Evolutionary conservation across 2,329 filamentous ascomycete species (phyloP).

Genomic region (Aspergillus sp.): DNA sequence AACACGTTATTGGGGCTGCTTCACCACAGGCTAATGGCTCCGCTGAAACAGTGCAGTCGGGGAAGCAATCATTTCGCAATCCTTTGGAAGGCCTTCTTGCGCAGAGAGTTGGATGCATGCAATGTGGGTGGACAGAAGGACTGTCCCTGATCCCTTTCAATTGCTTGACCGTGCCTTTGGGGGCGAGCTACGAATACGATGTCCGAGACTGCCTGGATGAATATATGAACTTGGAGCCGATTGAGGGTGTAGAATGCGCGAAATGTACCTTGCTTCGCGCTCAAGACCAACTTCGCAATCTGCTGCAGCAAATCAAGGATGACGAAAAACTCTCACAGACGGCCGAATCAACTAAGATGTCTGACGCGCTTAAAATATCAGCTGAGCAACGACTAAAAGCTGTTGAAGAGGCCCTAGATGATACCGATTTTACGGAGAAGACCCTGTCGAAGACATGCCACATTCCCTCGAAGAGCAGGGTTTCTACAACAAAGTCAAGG

Average conservation of each 20-base stretch:
- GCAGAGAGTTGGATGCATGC: constrained; percentile 82
- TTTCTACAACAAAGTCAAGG: constrained; percentile 80
- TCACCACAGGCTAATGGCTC: constrained; percentile 13
- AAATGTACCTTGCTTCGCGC: constrained; percentile 77
- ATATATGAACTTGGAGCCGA: constrained; percentile 80
- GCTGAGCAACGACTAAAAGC: constrained; percentile 59
- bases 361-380: constrained; percentile 41
- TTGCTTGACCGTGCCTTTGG: constrained; percentile 83
- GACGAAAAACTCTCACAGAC: constrained; percentile 28
- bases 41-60: constrained; percentile 14
- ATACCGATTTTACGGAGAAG: constrained; percentile 75
- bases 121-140: constrained; percentile 83
- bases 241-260: constrained; percentile 85
- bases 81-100: constrained; percentile 85
- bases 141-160: constrained; percentile 91
- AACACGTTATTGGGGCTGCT: constrained; percentile 31
- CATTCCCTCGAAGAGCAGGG: constrained; percentile 65
- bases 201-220: constrained; percentile 78
- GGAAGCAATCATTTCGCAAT: constrained; percentile 54
- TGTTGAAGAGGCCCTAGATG: constrained; percentile 70
- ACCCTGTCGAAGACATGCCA: constrained; percentile 64
- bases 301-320: constrained; percentile 44
- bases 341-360: constrained; percentile 26
- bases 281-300: constrained; percentile 53
- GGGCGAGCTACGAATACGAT: constrained; percentile 64